These are phyloP conservation scores for Mycogone perniciosa DNA, from an alignment of 2,329 filamentous ascomycete species.

Conservation along the genomic window DNA sequence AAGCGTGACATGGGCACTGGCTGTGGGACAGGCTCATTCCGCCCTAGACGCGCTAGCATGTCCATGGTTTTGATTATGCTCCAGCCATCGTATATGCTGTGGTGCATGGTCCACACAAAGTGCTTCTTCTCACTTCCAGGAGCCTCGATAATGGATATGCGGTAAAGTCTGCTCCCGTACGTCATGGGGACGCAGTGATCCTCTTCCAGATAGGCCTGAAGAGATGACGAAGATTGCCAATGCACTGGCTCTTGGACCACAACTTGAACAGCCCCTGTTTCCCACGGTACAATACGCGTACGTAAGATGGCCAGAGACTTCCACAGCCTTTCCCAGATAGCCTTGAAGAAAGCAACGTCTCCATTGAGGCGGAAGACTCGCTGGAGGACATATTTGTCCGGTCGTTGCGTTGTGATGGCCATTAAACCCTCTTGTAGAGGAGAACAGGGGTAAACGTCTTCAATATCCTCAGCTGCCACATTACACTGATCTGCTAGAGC, in stretches of 20 bases:
- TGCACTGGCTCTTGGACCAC: not conserved
- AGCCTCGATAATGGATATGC: not conserved
- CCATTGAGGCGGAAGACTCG: slow-evolving; percentile 5
- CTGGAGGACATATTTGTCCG: slow-evolving; percentile 1
- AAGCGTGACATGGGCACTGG: slow-evolving; percentile 1
- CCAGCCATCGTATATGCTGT: slow-evolving; percentile 6
- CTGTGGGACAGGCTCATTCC: not conserved
- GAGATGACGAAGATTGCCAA: not conserved
- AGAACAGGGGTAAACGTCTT: slow-evolving; percentile 4
- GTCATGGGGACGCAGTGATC: not conserved
- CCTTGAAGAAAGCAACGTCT: not conserved
- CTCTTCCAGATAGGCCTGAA: not conserved
- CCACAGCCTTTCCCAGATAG: slow-evolving; percentile 1
- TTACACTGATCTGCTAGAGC: slow-evolving; percentile 2
- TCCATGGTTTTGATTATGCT: not conserved
- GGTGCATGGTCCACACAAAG: slow-evolving; percentile 2
- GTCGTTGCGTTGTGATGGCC: slow-evolving; percentile 1
- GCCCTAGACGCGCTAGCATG: not conserved
- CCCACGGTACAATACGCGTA: slow-evolving; percentile 5
- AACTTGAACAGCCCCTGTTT: slow-evolving; percentile 3
- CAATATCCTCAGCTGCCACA: slow-evolving; percentile 3
- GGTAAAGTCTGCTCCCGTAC: slow-evolving; percentile 1
- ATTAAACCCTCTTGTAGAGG: slow-evolving; percentile 3
- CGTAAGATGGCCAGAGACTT: slow-evolving; percentile 4
- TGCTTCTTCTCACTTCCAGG: not conserved